Base-by-base conservation (phyloP, 140 eudicot species). In the Cichorium intybus region DNA sequence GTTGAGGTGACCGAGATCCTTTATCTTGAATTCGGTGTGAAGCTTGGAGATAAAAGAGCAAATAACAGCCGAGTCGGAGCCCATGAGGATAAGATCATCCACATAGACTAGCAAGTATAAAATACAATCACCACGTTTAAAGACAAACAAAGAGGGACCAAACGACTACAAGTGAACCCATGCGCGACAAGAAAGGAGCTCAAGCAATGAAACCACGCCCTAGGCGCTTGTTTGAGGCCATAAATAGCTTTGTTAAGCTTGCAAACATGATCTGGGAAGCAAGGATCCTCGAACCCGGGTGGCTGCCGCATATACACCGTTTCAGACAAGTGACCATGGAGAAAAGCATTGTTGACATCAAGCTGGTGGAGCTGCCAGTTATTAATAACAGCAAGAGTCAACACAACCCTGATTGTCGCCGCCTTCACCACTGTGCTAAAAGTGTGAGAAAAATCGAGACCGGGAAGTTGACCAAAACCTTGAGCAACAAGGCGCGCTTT, bases 91-190 rank as follows among this genome's bases (percentile, higher is more conserved):
- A 2, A 58, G 24, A 21, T 58, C 64, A 33, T 58, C 48, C 0
- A 31, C 64, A 29, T 33, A 58, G 0, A 58, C 64, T 2, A 58
- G 6, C 11, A 58, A 10, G 49, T 60, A 60, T 4, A 60, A 7
- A 7, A 60, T 22, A 18, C 47, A 17, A 1, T 26, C 3, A 8
- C 23, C 26, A 10, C 49, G 66, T 17, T 16, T 17, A 21, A 18
- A 35, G 8, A 58, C 7, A 14, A 60, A 60, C 17, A 60, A n/a
- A 7, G 66, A 60, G 6, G 66, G 16, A 35, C 66, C n/a, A 18
- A 8, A 3, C 27, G 47, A 29, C 27, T 35, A 4, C 49, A 33
- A 6, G 17, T 3, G 28, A 60, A 60, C 3, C 31, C 9, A 61
- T 2, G 29, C 1, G 4, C 33, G 11, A 7, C n/a, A n/a, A 37